Conservation (phyloP, 768 basidiomycete species). For the Macrolepiota dolichaula region DNA sequence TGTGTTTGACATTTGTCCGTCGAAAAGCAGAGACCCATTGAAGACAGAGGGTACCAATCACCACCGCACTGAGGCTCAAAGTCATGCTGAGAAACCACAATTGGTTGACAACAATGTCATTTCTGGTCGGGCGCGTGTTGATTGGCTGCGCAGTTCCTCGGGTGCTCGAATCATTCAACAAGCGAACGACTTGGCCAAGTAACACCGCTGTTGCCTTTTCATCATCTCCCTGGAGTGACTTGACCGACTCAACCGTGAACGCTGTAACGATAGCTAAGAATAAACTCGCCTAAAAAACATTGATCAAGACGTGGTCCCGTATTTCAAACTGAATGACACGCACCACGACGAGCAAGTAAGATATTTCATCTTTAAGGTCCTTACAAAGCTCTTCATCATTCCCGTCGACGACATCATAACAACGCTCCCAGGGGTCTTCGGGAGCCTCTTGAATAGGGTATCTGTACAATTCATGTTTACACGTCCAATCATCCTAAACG, state of each 20-base stretch:
- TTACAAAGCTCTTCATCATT: constrained; percentile 4
- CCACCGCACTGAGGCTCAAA: constrained; percentile 6
- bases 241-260: constrained; percentile 1
- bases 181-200: not conserved
- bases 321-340: not conserved
- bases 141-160: not conserved
- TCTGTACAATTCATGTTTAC: not conserved
- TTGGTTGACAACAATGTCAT: constrained; percentile 5
- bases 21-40: constrained; percentile 8
- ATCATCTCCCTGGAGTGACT: not conserved
- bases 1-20: not conserved
- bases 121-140: not conserved
- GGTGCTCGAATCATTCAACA: constrained; percentile 1
- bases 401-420: constrained; percentile 4
- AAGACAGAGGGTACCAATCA: constrained; percentile 5
- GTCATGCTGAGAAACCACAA: constrained; percentile 11
- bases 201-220: not conserved
- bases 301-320: not conserved
- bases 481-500: not conserved
- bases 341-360: constrained; percentile 4
- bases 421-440: constrained; percentile 7
- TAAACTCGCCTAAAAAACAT: constrained; percentile 4
- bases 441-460: constrained; percentile 1
- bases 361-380: constrained; percentile 8
- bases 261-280: constrained; percentile 7